Evolutionary conservation across 2,329 filamentous ascomycete species (phyloP).

Genomic region (Biscogniauxia sp.): DNA sequence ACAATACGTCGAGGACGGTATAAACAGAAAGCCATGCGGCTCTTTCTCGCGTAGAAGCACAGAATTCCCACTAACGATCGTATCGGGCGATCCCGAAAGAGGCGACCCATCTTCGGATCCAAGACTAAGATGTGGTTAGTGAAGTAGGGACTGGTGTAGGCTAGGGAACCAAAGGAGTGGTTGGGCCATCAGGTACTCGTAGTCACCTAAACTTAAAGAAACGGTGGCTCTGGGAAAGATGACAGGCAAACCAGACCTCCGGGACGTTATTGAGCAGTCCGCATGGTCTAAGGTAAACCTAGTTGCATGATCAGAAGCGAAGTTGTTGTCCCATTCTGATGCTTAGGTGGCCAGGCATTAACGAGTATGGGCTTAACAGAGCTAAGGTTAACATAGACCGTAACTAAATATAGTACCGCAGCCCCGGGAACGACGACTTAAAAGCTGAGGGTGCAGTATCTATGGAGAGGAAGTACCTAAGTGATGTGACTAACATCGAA

Average conservation of each 20-base stretch:
- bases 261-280: background rate
- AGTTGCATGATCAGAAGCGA: background rate
- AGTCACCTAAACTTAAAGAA: background rate
- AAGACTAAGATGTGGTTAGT: background rate
- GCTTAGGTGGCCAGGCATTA: background rate
- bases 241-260: background rate
- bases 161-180: background rate
- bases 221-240: background rate
- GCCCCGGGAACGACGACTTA: no score
- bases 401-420: no score
- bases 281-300: background rate
- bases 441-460: no score
- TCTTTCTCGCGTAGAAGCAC: background rate
- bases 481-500: no score
- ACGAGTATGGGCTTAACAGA: no score
- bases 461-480: no score
- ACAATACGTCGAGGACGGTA: background rate
- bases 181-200: background rate
- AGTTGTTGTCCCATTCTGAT: background rate
- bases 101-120: background rate
- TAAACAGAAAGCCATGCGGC: background rate
- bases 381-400: no score
- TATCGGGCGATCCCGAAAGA: background rate
- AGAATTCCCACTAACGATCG: background rate
- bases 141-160: background rate